Conservation (phyloP, 805 yeast genomes). For the Nakazawaea holstii region DNA sequence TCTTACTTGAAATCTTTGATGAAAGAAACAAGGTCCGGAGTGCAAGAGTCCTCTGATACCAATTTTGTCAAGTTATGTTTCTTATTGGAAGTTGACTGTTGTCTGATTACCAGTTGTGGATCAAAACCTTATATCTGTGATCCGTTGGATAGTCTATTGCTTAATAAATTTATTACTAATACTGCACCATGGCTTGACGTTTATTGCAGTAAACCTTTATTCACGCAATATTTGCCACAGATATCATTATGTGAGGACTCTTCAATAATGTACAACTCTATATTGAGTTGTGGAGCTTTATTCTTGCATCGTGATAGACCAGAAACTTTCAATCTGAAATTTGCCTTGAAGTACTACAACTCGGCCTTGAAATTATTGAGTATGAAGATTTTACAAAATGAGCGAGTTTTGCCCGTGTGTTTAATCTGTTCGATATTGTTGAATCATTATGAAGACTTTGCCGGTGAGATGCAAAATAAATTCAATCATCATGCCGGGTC, state of each 20-base stretch:
- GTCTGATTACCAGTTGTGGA: conserved; percentile 1
- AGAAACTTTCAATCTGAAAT: conserved; percentile 7
- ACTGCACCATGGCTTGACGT: conserved; percentile 12
- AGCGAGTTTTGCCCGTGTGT: conserved; percentile 6
- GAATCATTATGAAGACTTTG: conserved; percentile 11
- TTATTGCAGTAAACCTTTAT: conserved; percentile 10
- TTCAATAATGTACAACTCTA: conserved; percentile 10
- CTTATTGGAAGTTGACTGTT: conserved; percentile 5
- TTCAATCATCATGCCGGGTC: conserved; percentile 13
- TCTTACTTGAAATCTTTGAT: conserved; percentile 6
- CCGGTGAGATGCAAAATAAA: conserved; percentile 7
- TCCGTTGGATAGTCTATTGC: conserved; percentile 11
- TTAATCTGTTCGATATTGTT: conserved; percentile 11
- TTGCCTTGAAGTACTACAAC: conserved; percentile 13
- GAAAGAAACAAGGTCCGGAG: not conserved
- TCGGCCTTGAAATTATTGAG: conserved; percentile 13
- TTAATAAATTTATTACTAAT: conserved; percentile 7
- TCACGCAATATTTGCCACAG: conserved; percentile 7
- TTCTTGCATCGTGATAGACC: conserved; percentile 12
- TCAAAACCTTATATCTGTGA: conserved; percentile 13
- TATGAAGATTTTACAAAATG: conserved; percentile 9
- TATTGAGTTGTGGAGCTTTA: conserved; percentile 14
- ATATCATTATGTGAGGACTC: conserved; percentile 10
- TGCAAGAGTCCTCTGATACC: conserved; percentile 2
- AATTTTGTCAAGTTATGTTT: conserved; percentile 3